Percentiles rank a stretch among this genome's conserved stretches.
Conservation (phyloP, 257 asterid species). For the Echium plantagineum region DNA sequence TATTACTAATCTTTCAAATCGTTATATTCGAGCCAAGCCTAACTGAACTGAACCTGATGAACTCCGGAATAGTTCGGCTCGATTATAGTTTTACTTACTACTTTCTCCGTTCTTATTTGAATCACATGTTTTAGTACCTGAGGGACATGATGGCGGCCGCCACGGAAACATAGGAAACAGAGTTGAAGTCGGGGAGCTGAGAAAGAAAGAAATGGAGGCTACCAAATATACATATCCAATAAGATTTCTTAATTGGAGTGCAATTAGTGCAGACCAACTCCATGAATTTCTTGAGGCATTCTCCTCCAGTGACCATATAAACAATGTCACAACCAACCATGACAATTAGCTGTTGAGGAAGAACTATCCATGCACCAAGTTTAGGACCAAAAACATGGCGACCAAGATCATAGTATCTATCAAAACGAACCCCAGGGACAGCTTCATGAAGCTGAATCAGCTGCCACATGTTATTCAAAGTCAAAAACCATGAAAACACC, state of each 20-base stretch:
- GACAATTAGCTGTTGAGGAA: conserved; percentile 34
- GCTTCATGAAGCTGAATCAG: conserved; percentile 26
- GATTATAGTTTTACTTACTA: too few relatives aligned
- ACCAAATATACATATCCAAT: conserved; percentile 22
- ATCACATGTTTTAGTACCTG: conserved; percentile 9
- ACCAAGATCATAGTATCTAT: conserved; percentile 25
- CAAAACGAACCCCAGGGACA: conserved; percentile 25
- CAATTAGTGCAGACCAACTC: conserved; percentile 3
- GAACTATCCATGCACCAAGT: conserved; percentile 20
- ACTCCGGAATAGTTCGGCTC: too few relatives aligned
- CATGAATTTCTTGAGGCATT: conserved; percentile 23
- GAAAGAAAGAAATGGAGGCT: conserved; percentile 26
- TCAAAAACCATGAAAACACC: conserved; percentile 21
- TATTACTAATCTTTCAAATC: too few relatives aligned
- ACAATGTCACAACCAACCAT: conserved; percentile 34
- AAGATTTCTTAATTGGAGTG: conserved; percentile 11
- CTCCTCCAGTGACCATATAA: conserved; percentile 50
- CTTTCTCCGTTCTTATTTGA: not conserved
- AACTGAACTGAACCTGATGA: too few relatives aligned
- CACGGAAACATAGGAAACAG: conserved; percentile 30
- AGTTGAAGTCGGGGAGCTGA: conserved; percentile 38
- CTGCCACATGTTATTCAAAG: conserved; percentile 30
- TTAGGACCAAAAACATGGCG: conserved; percentile 27
- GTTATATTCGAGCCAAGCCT: too few relatives aligned
- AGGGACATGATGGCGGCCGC: conserved; percentile 40